Conservation (phyloP, 139 green algal genomes). For the Chlorella sp. region DNA sequence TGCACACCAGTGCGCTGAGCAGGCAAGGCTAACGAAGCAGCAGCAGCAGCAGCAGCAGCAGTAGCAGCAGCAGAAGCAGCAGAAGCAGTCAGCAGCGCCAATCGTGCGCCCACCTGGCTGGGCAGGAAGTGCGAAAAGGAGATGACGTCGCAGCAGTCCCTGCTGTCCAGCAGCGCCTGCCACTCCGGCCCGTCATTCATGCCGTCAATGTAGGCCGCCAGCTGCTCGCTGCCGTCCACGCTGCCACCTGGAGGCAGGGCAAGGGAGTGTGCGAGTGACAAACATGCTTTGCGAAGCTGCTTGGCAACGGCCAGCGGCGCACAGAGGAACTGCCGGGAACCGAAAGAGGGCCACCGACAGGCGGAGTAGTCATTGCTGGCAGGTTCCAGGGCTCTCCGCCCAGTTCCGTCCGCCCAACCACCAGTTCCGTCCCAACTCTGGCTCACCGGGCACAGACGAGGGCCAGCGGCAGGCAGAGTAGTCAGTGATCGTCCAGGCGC, state of each 20-base stretch:
- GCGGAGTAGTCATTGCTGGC: too few species aligned
- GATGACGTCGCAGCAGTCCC: conserved; percentile 54
- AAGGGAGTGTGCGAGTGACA: too few species aligned
- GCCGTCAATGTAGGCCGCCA: conserved; percentile 56
- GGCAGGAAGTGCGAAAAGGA: conserved; percentile 80
- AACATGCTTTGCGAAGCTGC: too few species aligned
- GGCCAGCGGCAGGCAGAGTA: conserved; percentile 61
- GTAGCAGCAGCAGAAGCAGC: not conserved
- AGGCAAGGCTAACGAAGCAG: not conserved
- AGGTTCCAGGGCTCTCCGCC: too few species aligned
- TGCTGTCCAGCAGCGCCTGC: not conserved
- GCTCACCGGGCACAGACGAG: not conserved
- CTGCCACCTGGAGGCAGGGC: not conserved
- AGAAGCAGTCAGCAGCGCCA: too few species aligned
- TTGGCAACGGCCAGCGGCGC: too few species aligned
- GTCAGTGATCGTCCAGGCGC: conserved; percentile 49
- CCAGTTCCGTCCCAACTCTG: not conserved
- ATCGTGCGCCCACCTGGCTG: conserved; percentile 27
- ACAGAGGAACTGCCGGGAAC: too few species aligned
- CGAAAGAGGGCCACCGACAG: too few species aligned
- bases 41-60: too few species aligned
- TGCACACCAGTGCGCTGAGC: too few species aligned
- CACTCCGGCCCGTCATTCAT: conserved; percentile 42
- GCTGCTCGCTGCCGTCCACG: conserved; percentile 17
- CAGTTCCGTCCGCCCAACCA: too few species aligned